phyloP scores from a whole-genome alignment of 768 basidiomycete genomes.

The Amanita brunnescens region DNA sequence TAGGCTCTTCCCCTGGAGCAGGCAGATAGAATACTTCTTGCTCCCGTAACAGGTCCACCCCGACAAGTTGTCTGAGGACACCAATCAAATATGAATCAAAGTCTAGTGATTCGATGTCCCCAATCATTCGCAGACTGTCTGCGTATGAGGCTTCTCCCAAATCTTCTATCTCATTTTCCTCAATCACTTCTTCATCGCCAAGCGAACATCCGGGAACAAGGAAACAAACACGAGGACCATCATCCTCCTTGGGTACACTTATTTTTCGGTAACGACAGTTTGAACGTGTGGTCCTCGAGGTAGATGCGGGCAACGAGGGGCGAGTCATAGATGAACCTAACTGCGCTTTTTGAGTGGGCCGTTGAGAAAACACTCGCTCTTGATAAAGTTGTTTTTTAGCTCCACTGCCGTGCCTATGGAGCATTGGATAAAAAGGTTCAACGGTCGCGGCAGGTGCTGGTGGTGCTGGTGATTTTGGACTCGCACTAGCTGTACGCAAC shows the following conservation, averaged over 20 bases:
- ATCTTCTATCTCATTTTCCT: slow-evolving; percentile 52
- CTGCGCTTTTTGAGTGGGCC: not conserved
- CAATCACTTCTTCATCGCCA: slow-evolving; percentile 45
- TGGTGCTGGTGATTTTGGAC: not conserved
- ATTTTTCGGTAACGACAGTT: slow-evolving; percentile 66
- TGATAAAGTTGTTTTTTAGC: not conserved
- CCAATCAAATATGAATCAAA: slow-evolving; percentile 48
- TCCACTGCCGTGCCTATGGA: slow-evolving; percentile 30
- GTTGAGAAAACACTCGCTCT: not conserved
- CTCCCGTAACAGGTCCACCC: slow-evolving; percentile 55
- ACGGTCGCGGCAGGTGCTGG: slow-evolving; percentile 10
- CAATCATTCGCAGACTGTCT: slow-evolving; percentile 38
- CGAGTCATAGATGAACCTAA: slow-evolving; percentile 9
- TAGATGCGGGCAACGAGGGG: slow-evolving; percentile 16
- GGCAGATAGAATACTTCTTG: slow-evolving; percentile 60
- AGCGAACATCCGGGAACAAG: slow-evolving; percentile 65
- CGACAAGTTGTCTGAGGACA: slow-evolving; percentile 51
- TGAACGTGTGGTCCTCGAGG: slow-evolving; percentile 54
- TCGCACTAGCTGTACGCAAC: not conserved
- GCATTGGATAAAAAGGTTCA: slow-evolving; percentile 20
- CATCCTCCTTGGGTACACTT: slow-evolving; percentile 48
- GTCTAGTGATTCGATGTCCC: slow-evolving; percentile 40
- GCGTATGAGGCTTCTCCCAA: slow-evolving; percentile 47
- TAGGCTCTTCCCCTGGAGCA: slow-evolving; percentile 33
- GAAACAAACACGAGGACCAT: slow-evolving; percentile 47